Base-by-base conservation (phyloP, 2,329 filamentous ascomycete species). In the Chaetomiaceae sp. region DNA sequence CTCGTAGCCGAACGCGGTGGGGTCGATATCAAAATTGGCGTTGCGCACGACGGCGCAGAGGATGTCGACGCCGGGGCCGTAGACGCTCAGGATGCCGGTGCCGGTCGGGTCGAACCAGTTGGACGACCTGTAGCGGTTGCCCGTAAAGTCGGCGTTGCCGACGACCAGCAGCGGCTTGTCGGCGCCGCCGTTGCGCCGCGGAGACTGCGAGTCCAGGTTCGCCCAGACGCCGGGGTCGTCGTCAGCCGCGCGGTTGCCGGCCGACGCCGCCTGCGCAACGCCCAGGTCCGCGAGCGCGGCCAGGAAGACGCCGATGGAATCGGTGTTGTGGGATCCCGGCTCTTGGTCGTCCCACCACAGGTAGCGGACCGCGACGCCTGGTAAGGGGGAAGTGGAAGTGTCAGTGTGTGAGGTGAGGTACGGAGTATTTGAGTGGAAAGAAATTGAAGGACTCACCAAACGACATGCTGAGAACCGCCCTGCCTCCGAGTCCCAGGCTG, bases 11-110 rank as follows among this genome's bases (percentile, higher is more conserved):
- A 15, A 39, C 15, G 38, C 38, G 38, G 29, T 30, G 17, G 38
- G 29, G 38, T 8, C 17, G 15, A 4, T 18, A 15, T 26, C n/a
- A n/a, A n/a, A n/a, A n/a, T n/a, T n/a, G n/a, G n/a, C n/a, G n/a
- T n/a, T n/a, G n/a, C n/a, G n/a, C n/a, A n/a, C 30, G 38, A 39
- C 38, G 10, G 38, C 38, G 26, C 38, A 39, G 38, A 39, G 38
- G 38, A 39, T 30, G 26, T 39, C 26, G 26, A 19, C 26, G 26
- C 38, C 38, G 15, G 17, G 24, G n/a, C 17, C 26, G 26, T 39
- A 39, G 24, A 30, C 9, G 17, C 26, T 39, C 38, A 39, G 26
- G 17, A 39, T 39, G 26, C 38, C 38, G 10, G 9, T 11, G 26
- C 15, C 17, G 15, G 11, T 3, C 8, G 15, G 6, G 24, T 39